Evolutionary conservation across 2,329 filamentous ascomycete species (phyloP).

Genomic region (Fusarium solani-melongenae): DNA sequence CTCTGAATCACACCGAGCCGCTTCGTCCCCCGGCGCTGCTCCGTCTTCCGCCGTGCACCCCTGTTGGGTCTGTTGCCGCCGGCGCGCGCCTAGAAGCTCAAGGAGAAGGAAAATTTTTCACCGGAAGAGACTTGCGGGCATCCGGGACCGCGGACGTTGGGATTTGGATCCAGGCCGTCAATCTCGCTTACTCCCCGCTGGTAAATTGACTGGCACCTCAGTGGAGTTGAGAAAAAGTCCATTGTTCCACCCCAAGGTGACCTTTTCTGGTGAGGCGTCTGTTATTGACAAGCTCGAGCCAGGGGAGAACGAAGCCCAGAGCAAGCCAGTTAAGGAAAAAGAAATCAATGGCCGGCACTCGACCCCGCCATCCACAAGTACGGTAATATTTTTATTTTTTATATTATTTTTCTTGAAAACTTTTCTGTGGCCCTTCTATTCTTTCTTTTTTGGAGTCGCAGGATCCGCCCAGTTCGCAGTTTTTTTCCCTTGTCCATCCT

Average conservation of each 20-base stretch:
- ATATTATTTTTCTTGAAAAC: constrained; percentile 11
- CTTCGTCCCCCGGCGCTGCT: constrained; percentile 14
- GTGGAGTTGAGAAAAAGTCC: constrained; percentile 33
- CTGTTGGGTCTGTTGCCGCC: constrained; percentile 42
- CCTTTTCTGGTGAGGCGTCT: constrained; percentile 31
- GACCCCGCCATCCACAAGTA: constrained; percentile 28
- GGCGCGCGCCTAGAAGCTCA: constrained; percentile 44
- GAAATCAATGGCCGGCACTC: constrained; percentile 8
- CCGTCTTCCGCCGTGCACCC: constrained; percentile 18
- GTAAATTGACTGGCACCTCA: constrained; percentile 47
- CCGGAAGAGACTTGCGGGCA: constrained; percentile 42
- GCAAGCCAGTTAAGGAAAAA: constrained; percentile 16
- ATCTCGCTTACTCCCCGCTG: constrained; percentile 50
- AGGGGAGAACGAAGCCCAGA: constrained; percentile 17
- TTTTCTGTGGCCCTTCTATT: constrained; percentile 17
- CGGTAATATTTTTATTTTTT: constrained; percentile 12
- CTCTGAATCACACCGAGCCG: constrained; percentile 46
- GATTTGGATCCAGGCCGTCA: constrained; percentile 44
- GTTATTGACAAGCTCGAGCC: constrained; percentile 27
- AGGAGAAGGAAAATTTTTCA: constrained; percentile 47
- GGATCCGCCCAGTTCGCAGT: constrained; percentile 20
- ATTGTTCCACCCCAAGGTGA: constrained; percentile 23
- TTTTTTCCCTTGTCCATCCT: constrained; percentile 11
- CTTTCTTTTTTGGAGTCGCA: constrained; percentile 12
- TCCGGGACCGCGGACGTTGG: constrained; percentile 43